Percentiles rank a stretch among this genome's conserved stretches.
These are phyloP conservation scores for Boletus reticulatus DNA, from an alignment of 768 basidiomycete species.

Conservation along the genomic window DNA sequence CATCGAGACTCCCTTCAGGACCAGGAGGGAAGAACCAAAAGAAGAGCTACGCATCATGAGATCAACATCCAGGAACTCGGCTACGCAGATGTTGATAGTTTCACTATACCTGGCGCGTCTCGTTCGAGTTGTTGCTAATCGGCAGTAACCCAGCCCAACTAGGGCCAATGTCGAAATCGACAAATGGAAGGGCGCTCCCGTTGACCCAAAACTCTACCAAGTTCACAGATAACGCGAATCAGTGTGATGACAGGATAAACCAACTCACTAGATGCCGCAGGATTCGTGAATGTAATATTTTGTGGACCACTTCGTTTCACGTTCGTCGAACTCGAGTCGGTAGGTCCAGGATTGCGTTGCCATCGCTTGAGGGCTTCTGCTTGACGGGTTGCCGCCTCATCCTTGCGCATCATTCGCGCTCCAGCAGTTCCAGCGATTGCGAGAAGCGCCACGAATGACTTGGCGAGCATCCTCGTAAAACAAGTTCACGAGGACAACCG, in stretches of 20 bases:
- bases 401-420: conserved; percentile 33
- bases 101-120: conserved; percentile 58
- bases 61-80: not conserved
- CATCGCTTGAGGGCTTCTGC: conserved; percentile 47
- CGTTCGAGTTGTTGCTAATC: conserved; percentile 56
- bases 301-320: conserved; percentile 33
- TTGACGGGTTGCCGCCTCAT: conserved; percentile 45
- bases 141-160: conserved; percentile 76
- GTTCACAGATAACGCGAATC: not conserved
- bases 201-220: conserved; percentile 67
- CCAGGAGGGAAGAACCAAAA: conserved; percentile 87
- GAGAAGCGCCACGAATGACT: conserved; percentile 9
- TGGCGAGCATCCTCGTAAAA: conserved; percentile 12
- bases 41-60: conserved; percentile 50
- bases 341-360: conserved; percentile 9
- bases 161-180: conserved; percentile 72
- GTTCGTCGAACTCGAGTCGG: not conserved
- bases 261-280: conserved; percentile 52
- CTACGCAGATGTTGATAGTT: too few relatives aligned
- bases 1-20: conserved; percentile 66
- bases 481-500: not conserved
- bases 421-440: not conserved
- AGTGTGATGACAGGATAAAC: too few relatives aligned
- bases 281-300: conserved; percentile 72
- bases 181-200: conserved; percentile 61